Evolutionary conservation across 352 stramenopile species (phyloP), one percentile per base, ranked within the genome.

Genomic region (Halophytophthora batemanensis): DNA sequence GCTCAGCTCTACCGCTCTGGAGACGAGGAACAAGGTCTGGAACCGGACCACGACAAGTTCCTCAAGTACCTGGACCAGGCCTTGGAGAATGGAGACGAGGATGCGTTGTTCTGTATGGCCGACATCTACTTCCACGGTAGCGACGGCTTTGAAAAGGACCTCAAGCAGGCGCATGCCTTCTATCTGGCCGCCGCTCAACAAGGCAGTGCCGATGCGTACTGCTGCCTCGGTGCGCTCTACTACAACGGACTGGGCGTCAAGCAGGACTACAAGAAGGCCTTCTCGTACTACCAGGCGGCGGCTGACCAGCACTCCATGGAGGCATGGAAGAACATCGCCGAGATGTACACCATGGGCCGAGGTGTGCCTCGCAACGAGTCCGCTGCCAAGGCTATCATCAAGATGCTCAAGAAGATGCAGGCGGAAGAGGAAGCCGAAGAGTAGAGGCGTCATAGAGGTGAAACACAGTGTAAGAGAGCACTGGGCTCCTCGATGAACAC

Each of bases 1-100:
- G 82, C 84, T 23, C 82, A 93, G 71, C 70, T 96, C n/a, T 91
- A 94, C 55, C 79, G 79, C 44, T 93, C 76, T n/a, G 84, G 82
- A 2, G 81, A 91, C 35, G 64, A 82, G 8, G 52, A 52, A 13
- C 61, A 75, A 46, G 50, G 62, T 12, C 64, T 93, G n/a, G 33
- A 55, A 17, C 45, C 75, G 2, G 66, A 93, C 49, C 64, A 46
- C 7, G 28, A 69, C 17, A 82, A 79, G 58, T 93, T 91, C 50
- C 51, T 86, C 13, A 53, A 75, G 34, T 73, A 87, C 53, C 43
- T 95, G 34, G 66, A 92, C 46, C 67, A 66, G 25, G 82, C 84
- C 5, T 66, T 92, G 49, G 64, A 80, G 23, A 64, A 53, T 21
- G 69, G 69, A 2, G 81, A 95, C 40, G 71, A 77, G 23, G 82